Base-by-base conservation (phyloP, 352 stramenopile species). In the Pythium sukuiense region DNA sequence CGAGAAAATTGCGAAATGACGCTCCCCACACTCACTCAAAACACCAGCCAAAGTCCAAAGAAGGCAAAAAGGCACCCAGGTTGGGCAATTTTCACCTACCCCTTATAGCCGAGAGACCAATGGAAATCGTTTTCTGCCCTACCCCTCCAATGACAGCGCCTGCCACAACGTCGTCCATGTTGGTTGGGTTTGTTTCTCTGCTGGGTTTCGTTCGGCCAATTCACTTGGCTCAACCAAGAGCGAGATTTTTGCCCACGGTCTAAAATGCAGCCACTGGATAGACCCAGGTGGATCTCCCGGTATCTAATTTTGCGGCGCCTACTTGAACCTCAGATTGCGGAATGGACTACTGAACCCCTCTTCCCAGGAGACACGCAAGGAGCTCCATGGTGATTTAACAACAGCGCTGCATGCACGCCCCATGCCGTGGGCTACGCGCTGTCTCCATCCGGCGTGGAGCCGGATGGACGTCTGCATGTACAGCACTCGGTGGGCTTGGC, bases 1-100 rank as follows among this genome's bases (percentile, higher is more conserved):
- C 63, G 73, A 80, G 73, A 71, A 80, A 80, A 80, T 80, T 78
- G 73, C 43, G 62, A 77, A 77, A 72, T 77, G 71, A 77, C 59
- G 61, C 50, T 59, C 52, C 24, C 43, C n/a, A 39, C 55, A 55
- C 65, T 30, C 29, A 32, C 45, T 33, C 71, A 68, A 55, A 60
- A 66, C 37, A 68, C 37, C 48, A 67, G 49, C 26, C 37, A 48
- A 20, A 58, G 55, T 33, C 52, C 29, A 56, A 37, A 26, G 16
- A 41, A 33, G 52, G 55, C 55, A 76, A 71, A 69, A 74, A 70
- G 61, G 48, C 62, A 68, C 63, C 63, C 56, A 65, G 56, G 11
- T 43, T 54, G 35, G 8, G 29, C 2, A 27, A 5, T 11, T 41
- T 33, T 14, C 26, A 33, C 64, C 56, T 58, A 66, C 24, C 65